phyloP scores from a whole-genome alignment of 495 filamentous ascomycete genomes.

The Penicillium malachiteum region DNA sequence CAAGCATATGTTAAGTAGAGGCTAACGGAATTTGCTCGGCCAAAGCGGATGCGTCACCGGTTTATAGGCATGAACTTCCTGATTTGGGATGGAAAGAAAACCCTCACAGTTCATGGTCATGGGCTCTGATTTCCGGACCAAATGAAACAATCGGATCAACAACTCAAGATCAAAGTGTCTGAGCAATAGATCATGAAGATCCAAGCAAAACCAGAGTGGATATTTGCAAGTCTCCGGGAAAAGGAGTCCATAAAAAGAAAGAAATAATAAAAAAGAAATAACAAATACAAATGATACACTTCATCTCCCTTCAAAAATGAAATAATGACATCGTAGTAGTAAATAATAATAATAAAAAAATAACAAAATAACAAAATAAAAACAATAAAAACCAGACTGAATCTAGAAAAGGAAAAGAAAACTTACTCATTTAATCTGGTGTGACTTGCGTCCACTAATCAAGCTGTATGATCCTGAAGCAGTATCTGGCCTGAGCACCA shows the following conservation, averaged over 20 bases:
- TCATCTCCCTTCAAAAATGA: conserved; percentile 1
- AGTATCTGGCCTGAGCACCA: background rate
- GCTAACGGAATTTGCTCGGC: background rate
- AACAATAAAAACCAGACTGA: conserved; percentile 13
- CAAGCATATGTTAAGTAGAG: too few relatives aligned
- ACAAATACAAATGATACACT: conserved; percentile 5
- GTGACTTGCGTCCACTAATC: conserved; percentile 10
- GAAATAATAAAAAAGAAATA: conserved; percentile 8
- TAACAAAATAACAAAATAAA: background rate
- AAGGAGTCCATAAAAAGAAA: conserved; percentile 12
- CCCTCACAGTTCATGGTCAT: conserved; percentile 2
- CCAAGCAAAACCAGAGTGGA: conserved; percentile 7
- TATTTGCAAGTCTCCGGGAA: background rate
- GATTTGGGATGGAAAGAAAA: conserved; percentile 10
- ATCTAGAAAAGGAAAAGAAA: conserved; percentile 18
- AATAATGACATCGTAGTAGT: conserved; percentile 12
- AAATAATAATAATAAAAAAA: conserved; percentile 9
- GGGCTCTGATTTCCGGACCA: conserved; percentile 1
- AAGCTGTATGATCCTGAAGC: conserved; percentile 5
- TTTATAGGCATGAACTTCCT: background rate
- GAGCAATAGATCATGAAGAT: conserved; percentile 13
- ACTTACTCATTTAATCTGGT: conserved; percentile 12
- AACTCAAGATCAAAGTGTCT: background rate
- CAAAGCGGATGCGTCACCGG: conserved; percentile 5
- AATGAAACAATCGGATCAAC: conserved; percentile 8